These are phyloP conservation scores for Trichophyton simii DNA, from an alignment of 2,329 filamentous ascomycete species.

Conservation along the genomic window DNA sequence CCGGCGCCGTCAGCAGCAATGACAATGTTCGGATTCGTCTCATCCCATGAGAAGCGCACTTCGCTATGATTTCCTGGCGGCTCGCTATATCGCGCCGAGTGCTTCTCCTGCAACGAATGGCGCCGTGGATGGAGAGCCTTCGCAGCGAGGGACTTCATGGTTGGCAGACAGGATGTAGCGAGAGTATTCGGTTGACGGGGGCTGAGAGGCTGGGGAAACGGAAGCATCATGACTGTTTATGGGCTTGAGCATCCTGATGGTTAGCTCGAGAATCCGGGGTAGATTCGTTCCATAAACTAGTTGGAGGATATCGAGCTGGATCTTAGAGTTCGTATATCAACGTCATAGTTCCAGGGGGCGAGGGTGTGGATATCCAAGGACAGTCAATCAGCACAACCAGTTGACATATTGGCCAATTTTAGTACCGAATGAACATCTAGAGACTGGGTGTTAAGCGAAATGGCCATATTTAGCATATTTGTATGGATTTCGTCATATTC, in stretches of 20 bases:
- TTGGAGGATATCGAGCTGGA: background rate
- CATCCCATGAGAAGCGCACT: slow-evolving; percentile 55
- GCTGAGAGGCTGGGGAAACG: background rate
- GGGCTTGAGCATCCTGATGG: background rate
- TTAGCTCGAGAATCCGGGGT: background rate
- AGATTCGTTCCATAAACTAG: too few relatives aligned
- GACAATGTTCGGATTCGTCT: slow-evolving; percentile 51
- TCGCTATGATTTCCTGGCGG: background rate
- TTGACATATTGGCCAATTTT: too few relatives aligned
- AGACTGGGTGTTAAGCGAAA: too few relatives aligned
- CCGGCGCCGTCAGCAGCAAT: slow-evolving; percentile 9
- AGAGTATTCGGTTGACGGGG: background rate
- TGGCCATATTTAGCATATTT: too few relatives aligned
- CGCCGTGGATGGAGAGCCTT: slow-evolving; percentile 1
- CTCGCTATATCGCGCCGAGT: background rate
- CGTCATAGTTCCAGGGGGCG: background rate
- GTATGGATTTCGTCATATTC: too few relatives aligned
- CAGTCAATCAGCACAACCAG: background rate
- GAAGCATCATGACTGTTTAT: background rate
- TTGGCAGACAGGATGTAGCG: background rate
- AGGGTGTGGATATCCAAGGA: background rate
- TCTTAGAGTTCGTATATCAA: background rate
- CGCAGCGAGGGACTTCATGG: background rate
- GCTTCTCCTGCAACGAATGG: background rate
- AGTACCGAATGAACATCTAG: too few relatives aligned